Percentiles rank a stretch among this genome's conserved stretches.
These are phyloP conservation scores for Xylariaceae sp. DNA, from an alignment of 2,329 filamentous ascomycete species.

Conservation along the genomic window DNA sequence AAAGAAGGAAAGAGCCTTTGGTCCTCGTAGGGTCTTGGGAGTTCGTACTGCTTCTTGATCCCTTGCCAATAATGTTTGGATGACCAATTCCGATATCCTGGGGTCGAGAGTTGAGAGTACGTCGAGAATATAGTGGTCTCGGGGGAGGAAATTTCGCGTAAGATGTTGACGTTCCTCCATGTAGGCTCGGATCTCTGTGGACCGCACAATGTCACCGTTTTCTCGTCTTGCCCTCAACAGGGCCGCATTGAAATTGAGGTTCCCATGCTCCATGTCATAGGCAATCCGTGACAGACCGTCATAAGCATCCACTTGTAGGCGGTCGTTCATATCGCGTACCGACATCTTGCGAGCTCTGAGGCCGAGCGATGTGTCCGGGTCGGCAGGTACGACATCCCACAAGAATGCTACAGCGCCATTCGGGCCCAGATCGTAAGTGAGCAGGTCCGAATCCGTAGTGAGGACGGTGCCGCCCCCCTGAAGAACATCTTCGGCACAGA, in stretches of 20 bases:
- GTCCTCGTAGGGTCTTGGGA: conserved; percentile 12
- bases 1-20: conserved; percentile 27
- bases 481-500: conserved; percentile 62
- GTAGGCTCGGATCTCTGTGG: conserved; percentile 16
- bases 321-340: conserved; percentile 17
- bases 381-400: conserved; percentile 44
- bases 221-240: conserved; percentile 16
- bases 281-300: conserved; percentile 22
- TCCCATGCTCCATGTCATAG: conserved; percentile 19
- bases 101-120: conserved; percentile 21
- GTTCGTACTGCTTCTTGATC: conserved; percentile 21
- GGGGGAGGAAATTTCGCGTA: conserved; percentile 17
- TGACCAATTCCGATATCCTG: conserved; percentile 29
- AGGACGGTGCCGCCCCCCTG: conserved; percentile 50
- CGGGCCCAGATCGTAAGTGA: conserved; percentile 62
- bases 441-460: conserved; percentile 81
- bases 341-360: conserved; percentile 29
- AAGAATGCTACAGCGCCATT: conserved; percentile 61
- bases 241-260: conserved; percentile 12
- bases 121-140: conserved; percentile 16
- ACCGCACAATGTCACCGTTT: conserved; percentile 17
- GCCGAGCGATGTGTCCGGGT: conserved; percentile 8
- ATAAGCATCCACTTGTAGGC: conserved; percentile 18
- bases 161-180: conserved; percentile 16
- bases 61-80: conserved; percentile 28